Base-by-base conservation (phyloP, 345 rosid species). In the Citrus hindsii region DNA sequence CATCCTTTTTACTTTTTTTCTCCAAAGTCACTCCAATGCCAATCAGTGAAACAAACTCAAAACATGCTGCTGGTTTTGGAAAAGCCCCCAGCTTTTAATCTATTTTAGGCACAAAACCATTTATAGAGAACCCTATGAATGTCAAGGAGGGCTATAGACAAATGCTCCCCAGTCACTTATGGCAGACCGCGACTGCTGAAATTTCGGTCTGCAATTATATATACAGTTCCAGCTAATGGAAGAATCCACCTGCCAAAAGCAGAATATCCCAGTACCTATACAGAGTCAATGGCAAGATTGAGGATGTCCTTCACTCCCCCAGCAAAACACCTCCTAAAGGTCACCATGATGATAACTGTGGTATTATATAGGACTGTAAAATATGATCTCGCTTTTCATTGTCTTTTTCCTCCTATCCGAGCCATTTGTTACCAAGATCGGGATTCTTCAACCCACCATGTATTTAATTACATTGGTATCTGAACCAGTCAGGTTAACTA, bases 401-500 rank as follows among this genome's bases (percentile, higher is more conserved):
- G 48, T 77, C 8, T 61, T 55, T 73, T 75, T 73, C 38, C 68
- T 75, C 81, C 65, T 64, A 76, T 79, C 70, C 69, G 70, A 74
- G 78, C 80, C 48, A 46, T 66, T 69, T 77, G 73, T 79, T 72
- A 80, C 75, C 46, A 79, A 62, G 76, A 79, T 58, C 35, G 27
- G 77, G 85, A 77, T 78, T 69, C 85, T 77, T 77, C 85, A 76
- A 61, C 77, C 81, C 76, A 79, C 71, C 84, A 74, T 79, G 84
- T 82, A 84, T 86, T 21, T 83, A 81, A 67, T 81, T 84, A 84
- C 84, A 84, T 60, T 66, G 77, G 73, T 70, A 85, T 75, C 64
- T 66, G 82, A 86, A 71, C 76, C 83, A 64, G 76, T 71, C 70
- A 76, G 48, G 37, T 81, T 71, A 66, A 77, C 79, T n/a, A 53